Conservation (phyloP, 2,329 filamentous ascomycete species). For the Fusarium nygamai region DNA sequence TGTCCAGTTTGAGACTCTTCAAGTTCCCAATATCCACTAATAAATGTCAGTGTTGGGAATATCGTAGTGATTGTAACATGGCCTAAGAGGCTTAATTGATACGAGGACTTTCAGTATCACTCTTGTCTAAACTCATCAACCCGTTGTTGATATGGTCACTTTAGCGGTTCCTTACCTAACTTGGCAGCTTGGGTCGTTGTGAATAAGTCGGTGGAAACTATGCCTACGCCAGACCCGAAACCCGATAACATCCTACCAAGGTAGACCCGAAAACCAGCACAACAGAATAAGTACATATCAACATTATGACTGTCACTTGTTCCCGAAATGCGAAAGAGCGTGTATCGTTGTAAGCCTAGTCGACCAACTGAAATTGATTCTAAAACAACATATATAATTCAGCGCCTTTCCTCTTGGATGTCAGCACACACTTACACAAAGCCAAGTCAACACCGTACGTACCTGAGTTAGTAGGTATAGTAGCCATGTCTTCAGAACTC, state of each 20-base stretch:
- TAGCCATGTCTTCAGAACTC: slow-evolving; percentile 34
- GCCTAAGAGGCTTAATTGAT: neutral
- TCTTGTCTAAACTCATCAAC: neutral
- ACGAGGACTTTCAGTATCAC: neutral
- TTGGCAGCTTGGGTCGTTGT: neutral
- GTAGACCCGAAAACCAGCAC: slow-evolving; percentile 19
- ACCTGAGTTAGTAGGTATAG: neutral
- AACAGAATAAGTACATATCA: neutral
- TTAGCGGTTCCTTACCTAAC: neutral
- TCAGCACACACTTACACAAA: neutral
- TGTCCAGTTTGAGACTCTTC: neutral
- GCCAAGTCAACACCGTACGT: neutral
- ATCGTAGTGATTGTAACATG: neutral
- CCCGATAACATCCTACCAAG: slow-evolving; percentile 8
- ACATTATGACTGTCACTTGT: neutral
- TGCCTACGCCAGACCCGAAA: slow-evolving; percentile 29
- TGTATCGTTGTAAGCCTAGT: neutral
- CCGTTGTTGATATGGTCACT: neutral
- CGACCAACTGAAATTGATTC: neutral
- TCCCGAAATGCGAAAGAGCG: slow-evolving; percentile 22
- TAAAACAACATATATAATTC: neutral
- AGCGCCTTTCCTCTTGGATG: neutral
- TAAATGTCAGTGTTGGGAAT: neutral
- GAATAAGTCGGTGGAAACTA: neutral
- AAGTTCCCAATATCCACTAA: neutral